phyloP scores from a whole-genome alignment of 1,284 basidiomycete genomes.

The Sporisorium scitamineum region DNA sequence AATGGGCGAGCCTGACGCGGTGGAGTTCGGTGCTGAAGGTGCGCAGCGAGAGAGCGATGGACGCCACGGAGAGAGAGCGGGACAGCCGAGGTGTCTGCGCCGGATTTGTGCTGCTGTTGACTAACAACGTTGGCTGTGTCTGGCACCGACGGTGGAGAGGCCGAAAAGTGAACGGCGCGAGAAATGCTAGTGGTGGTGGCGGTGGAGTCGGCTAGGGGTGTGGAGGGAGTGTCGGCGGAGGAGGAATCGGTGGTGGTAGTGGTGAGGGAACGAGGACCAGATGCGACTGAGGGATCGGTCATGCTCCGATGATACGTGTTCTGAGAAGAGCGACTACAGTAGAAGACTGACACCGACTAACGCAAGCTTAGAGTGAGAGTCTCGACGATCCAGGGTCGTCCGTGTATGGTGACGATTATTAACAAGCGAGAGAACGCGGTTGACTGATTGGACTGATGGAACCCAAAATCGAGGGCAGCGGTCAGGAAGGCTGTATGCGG shows the following conservation, averaged over 20 bases:
- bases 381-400: conserved; percentile 1
- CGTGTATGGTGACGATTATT: neutral
- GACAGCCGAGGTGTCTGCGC: neutral
- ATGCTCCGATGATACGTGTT: conserved; percentile 22
- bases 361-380: neutral
- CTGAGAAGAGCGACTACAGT: neutral
- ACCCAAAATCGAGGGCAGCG: no score
- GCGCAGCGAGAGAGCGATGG: conserved; percentile 31
- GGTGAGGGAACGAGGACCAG: conserved; percentile 4
- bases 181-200: neutral
- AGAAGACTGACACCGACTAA: neutral
- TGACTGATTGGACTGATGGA: neutral
- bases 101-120: neutral
- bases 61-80: conserved; percentile 17
- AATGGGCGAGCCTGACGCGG: conserved; percentile 5
- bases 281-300: conserved; percentile 16
- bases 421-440: neutral
- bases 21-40: conserved; percentile 21
- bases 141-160: neutral
- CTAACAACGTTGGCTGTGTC: conserved; percentile 3
- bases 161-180: conserved; percentile 20
- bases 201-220: neutral
- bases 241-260: neutral
- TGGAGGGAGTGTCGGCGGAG: neutral
- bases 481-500: neutral